Conservation (phyloP, 108 stramenopile species). For the Pseudonitzschia pungens region DNA sequence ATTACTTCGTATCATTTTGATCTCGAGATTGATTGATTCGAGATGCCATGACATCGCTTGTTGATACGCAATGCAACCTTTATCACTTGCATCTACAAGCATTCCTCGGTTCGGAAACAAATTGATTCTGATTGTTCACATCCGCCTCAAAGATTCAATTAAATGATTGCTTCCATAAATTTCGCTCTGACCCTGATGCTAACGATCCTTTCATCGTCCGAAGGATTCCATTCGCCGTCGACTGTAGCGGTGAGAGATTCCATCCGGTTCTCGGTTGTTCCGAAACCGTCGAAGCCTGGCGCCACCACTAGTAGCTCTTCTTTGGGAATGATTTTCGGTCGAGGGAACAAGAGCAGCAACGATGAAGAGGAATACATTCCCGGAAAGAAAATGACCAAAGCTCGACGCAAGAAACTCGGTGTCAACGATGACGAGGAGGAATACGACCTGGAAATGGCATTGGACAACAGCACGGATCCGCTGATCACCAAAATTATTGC, state of each 20-base stretch:
- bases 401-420: slow-evolving; percentile 72
- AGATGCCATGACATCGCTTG: too few relatives aligned
- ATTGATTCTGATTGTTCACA: too few relatives aligned
- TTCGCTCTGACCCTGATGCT: not conserved
- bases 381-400: slow-evolving; percentile 37
- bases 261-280: not conserved
- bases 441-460: slow-evolving; percentile 79
- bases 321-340: slow-evolving; percentile 1
- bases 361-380: slow-evolving; percentile 12
- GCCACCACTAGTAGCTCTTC: not conserved
- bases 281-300: not conserved
- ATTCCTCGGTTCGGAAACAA: too few relatives aligned
- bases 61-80: too few relatives aligned
- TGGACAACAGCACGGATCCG: slow-evolving; percentile 74
- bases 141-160: not conserved
- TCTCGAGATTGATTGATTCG: too few relatives aligned
- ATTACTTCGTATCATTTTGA: too few relatives aligned
- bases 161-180: not conserved
- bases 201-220: not conserved
- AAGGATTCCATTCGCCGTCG: not conserved
- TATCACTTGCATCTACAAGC: too few relatives aligned
- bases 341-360: slow-evolving; percentile 6
- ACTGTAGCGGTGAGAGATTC: not conserved
- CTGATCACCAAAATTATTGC: slow-evolving; percentile 86
- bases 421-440: slow-evolving; percentile 83